Evolutionary conservation across 1,284 basidiomycete genomes (phyloP).

Genomic region (Baeospora myosura): DNA sequence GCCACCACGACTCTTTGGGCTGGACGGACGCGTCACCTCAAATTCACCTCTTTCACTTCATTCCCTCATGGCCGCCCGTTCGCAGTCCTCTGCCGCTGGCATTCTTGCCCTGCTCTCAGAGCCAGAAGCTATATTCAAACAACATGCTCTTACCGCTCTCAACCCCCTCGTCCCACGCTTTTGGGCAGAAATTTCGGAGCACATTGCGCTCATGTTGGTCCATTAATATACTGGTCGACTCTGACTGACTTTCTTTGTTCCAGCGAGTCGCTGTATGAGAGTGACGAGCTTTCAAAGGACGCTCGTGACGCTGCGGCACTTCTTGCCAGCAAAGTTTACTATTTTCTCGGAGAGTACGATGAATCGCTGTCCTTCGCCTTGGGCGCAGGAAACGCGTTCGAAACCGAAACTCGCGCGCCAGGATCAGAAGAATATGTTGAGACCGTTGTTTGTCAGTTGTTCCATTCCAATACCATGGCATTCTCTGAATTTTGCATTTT

Average conservation of each 20-base stretch:
- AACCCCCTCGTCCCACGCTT: constrained; percentile 83
- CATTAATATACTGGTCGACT: not conserved
- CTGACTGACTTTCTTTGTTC: constrained; percentile 8
- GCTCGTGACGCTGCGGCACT: constrained; percentile 79
- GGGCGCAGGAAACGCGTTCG: constrained; percentile 81
- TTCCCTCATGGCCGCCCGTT: constrained; percentile 49
- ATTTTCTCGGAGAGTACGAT: constrained; percentile 88
- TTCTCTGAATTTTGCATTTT: constrained; percentile 7
- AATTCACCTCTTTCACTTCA: constrained; percentile 18
- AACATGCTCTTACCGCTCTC: constrained; percentile 82
- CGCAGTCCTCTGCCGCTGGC: constrained; percentile 79
- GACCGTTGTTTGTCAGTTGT: constrained; percentile 80
- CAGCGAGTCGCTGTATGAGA: constrained; percentile 88
- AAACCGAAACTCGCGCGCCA: constrained; percentile 55
- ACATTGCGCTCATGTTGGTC: constrained; percentile 81
- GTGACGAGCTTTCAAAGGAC: constrained; percentile 61
- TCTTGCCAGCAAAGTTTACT: constrained; percentile 92
- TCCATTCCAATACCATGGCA: constrained; percentile 1
- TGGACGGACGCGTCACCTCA: constrained; percentile 28
- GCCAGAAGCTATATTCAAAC: constrained; percentile 79
- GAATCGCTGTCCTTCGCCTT: constrained; percentile 91
- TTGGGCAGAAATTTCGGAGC: constrained; percentile 97
- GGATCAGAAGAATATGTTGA: constrained; percentile 84
- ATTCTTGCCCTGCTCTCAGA: constrained; percentile 85
- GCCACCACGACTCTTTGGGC: not conserved